Evolutionary conservation across 2,329 filamentous ascomycete species (phyloP).

Genomic region (Pyricularia grisea): DNA sequence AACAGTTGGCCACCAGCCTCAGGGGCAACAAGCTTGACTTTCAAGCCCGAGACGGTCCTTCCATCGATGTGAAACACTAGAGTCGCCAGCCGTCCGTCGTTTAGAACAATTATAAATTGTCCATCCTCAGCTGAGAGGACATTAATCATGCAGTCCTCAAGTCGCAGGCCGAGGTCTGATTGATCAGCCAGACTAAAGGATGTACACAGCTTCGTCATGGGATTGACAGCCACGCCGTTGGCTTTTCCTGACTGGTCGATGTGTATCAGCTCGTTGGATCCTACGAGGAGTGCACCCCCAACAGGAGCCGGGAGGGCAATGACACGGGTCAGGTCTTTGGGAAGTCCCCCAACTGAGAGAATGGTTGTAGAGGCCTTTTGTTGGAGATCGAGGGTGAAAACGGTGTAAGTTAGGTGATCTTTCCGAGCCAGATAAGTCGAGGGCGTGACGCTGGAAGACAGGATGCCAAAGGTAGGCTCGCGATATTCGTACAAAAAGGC

Average conservation of each 20-base stretch:
- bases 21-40: conserved; percentile 53
- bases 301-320: conserved; percentile 77
- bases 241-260: conserved; percentile 92
- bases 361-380: conserved; percentile 90
- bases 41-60: conserved; percentile 78
- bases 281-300: conserved; percentile 79
- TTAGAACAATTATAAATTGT: conserved; percentile 75
- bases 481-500: conserved; percentile 94
- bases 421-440: conserved; percentile 75
- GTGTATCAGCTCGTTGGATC: conserved; percentile 85
- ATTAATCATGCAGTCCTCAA: conserved; percentile 76
- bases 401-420: conserved; percentile 82
- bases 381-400: conserved; percentile 90
- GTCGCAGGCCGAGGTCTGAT: conserved; percentile 64
- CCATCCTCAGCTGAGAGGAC: conserved; percentile 66
- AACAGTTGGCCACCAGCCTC: conserved; percentile 57
- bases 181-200: conserved; percentile 82
- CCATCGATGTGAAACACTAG: conserved; percentile 83
- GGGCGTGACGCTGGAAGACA: conserved; percentile 66
- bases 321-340: conserved; percentile 77
- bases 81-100: conserved; percentile 64
- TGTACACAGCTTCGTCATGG: conserved; percentile 75
- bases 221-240: conserved; percentile 86
- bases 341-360: conserved; percentile 74
- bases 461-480: conserved; percentile 91